These are phyloP conservation scores for Trichoderma sp. DNA, from an alignment of 2,329 filamentous ascomycete genomes.

Conservation along the genomic window DNA sequence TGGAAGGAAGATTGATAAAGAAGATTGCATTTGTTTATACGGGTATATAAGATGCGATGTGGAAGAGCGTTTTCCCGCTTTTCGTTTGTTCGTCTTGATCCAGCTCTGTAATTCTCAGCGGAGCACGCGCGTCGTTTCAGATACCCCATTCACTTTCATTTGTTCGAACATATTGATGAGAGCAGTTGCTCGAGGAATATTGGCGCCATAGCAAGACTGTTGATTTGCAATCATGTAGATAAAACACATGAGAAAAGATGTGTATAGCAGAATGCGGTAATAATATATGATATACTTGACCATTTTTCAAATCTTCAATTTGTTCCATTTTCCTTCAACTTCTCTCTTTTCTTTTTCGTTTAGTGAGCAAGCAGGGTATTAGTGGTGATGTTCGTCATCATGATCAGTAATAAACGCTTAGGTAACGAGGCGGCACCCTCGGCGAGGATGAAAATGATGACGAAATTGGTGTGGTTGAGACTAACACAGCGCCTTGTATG, in stretches of 20 bases:
- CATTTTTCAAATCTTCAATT: not conserved
- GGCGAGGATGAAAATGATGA: not conserved
- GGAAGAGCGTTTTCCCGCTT: not conserved
- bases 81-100: not conserved
- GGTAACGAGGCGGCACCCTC: not conserved
- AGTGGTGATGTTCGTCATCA: not conserved
- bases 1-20: constrained; percentile 13
- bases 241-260: not conserved
- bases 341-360: not conserved
- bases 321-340: not conserved
- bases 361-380: not conserved
- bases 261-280: not conserved
- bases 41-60: not conserved
- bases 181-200: not conserved
- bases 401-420: not conserved
- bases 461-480: not conserved
- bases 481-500: not conserved
- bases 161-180: not conserved
- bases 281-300: not conserved
- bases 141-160: constrained; percentile 16
- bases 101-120: not conserved
- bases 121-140: constrained; percentile 15
- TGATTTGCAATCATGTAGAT: not conserved
- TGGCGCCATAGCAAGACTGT: not conserved
- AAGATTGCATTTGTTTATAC: not conserved